Percentiles rank a stretch among this genome's conserved stretches.
phyloP scores from a whole-genome alignment of 2,329 filamentous ascomycete species.

The Diaporthe longicolla region DNA sequence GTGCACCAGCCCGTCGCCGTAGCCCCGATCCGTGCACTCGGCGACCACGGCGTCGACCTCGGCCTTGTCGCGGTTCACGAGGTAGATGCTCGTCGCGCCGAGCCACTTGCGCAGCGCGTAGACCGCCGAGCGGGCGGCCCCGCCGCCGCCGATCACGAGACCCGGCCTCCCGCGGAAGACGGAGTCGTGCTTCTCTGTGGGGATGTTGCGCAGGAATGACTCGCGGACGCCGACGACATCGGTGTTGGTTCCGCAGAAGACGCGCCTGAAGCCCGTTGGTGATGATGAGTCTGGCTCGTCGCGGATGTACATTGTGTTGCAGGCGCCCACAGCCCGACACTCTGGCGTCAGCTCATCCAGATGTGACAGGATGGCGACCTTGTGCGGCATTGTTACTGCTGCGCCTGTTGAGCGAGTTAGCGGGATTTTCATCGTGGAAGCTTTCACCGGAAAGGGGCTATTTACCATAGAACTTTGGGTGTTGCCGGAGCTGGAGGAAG shows the following conservation, averaged over 20 bases:
- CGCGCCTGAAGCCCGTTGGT: constrained; percentile 55
- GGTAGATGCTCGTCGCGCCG: constrained; percentile 77
- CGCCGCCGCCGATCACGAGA: constrained; percentile 83
- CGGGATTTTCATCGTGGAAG: not conserved
- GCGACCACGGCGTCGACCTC: constrained; percentile 78
- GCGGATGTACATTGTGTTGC: constrained; percentile 83
- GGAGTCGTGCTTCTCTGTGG: constrained; percentile 56
- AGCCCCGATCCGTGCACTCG: constrained; percentile 73
- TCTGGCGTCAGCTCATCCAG: constrained; percentile 82
- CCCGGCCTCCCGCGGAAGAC: constrained; percentile 73
- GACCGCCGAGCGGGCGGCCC: constrained; percentile 82
- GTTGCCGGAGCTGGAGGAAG: constrained; percentile 66
- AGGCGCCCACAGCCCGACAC: constrained; percentile 80
- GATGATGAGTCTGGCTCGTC: constrained; percentile 54
- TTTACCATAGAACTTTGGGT: constrained; percentile 74
- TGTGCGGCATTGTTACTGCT: constrained; percentile 87
- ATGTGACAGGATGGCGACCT: constrained; percentile 80
- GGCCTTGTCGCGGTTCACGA: constrained; percentile 79
- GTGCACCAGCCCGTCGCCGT: constrained; percentile 72
- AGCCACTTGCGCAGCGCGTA: constrained; percentile 82
- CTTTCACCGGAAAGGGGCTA: constrained; percentile 36
- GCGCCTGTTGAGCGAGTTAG: constrained; percentile 62
- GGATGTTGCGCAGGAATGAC: constrained; percentile 73
- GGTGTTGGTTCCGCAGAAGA: constrained; percentile 83
- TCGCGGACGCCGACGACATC: constrained; percentile 85